Evolutionary conservation across 2,329 filamentous ascomycete species (phyloP), one percentile per base, ranked within the genome.

Genomic region (Penicillium sp.): DNA sequence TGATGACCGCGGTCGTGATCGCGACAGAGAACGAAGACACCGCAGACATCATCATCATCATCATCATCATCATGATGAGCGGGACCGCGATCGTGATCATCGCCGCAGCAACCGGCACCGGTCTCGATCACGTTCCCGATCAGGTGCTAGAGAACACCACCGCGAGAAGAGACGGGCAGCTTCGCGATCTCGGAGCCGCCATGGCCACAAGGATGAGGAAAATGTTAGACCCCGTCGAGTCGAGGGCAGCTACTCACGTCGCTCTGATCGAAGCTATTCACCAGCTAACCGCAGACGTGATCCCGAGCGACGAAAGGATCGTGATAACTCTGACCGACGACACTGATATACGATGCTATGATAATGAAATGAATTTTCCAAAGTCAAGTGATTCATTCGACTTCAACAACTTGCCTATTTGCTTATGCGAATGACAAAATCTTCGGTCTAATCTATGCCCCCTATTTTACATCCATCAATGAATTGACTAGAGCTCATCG

Each of bases 401-500:
- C 21, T 24, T 22, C 16, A 37, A 37, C 21, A 22, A 39, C 4
- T 33, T 37, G 31, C 13, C 21, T 19, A 48, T 21, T 39, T 39
- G 35, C 9, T 13, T 31, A 33, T 22, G 4, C 31, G n/a, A 37
- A 35, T 41, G 48, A 41, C 33, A 47, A 31, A 41, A 26, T 37
- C 29, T 52, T 22, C 19, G 19, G 31, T 37, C 48, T 51, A 61
- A 53, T 63, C 44, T 55, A 62, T 52, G 39, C 44, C 41, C 39
- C 29, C 27, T 59, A 62, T 55, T 62, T 50, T 61, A 60, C 59
- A 65, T 45, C 29, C 39, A 53, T 46, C 39, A 16, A 33, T n/a
- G 27, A 48, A 52, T 58, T 53, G 29, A 37, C 63, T 73, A 84
- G 69, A 84, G 65, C 70, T 84, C 81, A 66, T 83, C 80, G 62